A percentile compares a stretch with the other conserved stretches of the same genome.
Evolutionary conservation across 1,139 yeast genomes (phyloP).

Genomic region (Lodderomyces oxycetoniae): DNA sequence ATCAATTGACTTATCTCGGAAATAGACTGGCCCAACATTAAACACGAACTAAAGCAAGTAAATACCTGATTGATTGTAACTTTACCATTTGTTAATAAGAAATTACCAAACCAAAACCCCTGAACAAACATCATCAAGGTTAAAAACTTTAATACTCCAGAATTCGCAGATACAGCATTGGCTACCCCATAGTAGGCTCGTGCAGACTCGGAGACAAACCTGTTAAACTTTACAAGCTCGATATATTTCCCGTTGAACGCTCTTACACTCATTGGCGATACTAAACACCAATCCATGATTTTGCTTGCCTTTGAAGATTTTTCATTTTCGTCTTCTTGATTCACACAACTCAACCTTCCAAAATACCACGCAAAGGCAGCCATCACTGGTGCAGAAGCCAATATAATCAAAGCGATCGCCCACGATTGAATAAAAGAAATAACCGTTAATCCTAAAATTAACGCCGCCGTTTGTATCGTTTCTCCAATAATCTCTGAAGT

Average conservation of each 20-base stretch:
- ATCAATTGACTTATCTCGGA: slow-evolving; percentile 49
- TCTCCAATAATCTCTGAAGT: slow-evolving; percentile 64
- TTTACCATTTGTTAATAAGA: slow-evolving; percentile 50
- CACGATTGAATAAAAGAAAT: slow-evolving; percentile 77
- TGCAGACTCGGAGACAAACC: slow-evolving; percentile 41
- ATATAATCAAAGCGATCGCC: slow-evolving; percentile 71
- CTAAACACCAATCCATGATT: slow-evolving; percentile 65
- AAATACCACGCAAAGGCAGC: slow-evolving; percentile 44
- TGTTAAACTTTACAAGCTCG: slow-evolving; percentile 47
- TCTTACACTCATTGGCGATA: slow-evolving; percentile 57
- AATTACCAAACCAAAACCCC: slow-evolving; percentile 86
- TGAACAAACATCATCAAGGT: slow-evolving; percentile 77
- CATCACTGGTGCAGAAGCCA: slow-evolving; percentile 71
- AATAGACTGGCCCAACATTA: slow-evolving; percentile 61
- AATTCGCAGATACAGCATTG: slow-evolving; percentile 50
- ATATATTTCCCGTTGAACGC: slow-evolving; percentile 51
- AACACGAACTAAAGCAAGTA: slow-evolving; percentile 79
- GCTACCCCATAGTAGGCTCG: slow-evolving; percentile 44
- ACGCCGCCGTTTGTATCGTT: slow-evolving; percentile 46
- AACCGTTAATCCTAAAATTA: slow-evolving; percentile 52
- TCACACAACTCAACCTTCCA: slow-evolving; percentile 47
- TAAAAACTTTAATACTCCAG: slow-evolving; percentile 52
- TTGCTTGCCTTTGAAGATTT: slow-evolving; percentile 55
- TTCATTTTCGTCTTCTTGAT: slow-evolving; percentile 55
- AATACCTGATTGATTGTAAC: slow-evolving; percentile 59